Evolutionary conservation across 1,284 basidiomycete genomes (phyloP), one percentile per base, ranked within the genome.

Genomic region (Irpex sp.): DNA sequence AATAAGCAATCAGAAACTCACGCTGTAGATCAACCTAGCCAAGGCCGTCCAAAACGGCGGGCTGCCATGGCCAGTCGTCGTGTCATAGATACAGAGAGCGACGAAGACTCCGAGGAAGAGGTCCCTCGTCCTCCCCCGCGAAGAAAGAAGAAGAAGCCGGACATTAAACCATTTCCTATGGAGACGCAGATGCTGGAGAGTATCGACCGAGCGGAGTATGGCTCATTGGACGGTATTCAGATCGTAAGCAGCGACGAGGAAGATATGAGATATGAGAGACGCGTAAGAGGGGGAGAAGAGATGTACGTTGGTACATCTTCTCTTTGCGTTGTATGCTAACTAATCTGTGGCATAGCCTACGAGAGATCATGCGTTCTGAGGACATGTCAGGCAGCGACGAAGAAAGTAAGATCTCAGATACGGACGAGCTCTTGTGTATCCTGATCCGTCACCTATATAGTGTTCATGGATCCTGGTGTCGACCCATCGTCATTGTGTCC

Each of bases 401-500:
- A 3, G 70, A 73, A 3, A 65, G 67, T 61, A 17, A 70, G 36
- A 17, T 19, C 4, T 3, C 57, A 21, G 31, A 11, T 9, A 5
- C 37, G 52, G 49, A 26, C 17, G 9, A 21, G 26, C 2, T 9
- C 47, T 62, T 21, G 7, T 15, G 3, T 9, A 54, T 61, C 57
- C 58, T 67, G 15, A 51, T n/a, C 71, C 69, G 68, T 34, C 62
- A 65, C 57, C n/a, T 65, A 44, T 67, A 84, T 67, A 84, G 79
- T 82, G 57, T 79, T 81, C 54, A 71, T 81, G 21, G 76, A 78
- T 54, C 75, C 80, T 4, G 66, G 72, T 38, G 73, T 80, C 15
- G 90, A 92, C 67, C 89, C 89, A 5, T 79, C 78, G 4, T 85
- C 79, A 0, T 74, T 93, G 1, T 94, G 92, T 69, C 91, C 91